These are phyloP conservation scores for Paraphysoderma sedebokerense DNA, from an alignment of 371 early-diverging fungal genomes.

Conservation along the genomic window DNA sequence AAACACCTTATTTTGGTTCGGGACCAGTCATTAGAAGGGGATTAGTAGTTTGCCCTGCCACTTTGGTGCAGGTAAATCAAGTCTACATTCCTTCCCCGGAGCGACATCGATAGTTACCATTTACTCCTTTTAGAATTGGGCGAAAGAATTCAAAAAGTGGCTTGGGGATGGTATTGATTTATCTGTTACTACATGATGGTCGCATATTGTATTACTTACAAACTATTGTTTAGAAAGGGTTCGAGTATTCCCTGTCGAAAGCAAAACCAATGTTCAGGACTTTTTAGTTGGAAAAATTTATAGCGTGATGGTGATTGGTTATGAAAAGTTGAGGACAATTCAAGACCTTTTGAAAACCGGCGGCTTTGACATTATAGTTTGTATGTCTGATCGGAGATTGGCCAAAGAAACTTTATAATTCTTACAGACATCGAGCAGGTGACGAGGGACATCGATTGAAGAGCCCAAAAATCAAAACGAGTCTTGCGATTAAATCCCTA, in stretches of 20 bases:
- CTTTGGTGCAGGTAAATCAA: slow-evolving; percentile 20
- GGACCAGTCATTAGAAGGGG: slow-evolving; percentile 17
- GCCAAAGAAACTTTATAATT: too few relatives aligned
- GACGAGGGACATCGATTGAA: slow-evolving; percentile 47
- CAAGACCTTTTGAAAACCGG: slow-evolving; percentile 13
- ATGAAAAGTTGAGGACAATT: slow-evolving; percentile 21
- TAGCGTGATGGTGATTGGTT: slow-evolving; percentile 32
- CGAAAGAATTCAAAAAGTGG: slow-evolving; percentile 45
- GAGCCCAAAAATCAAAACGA: slow-evolving; percentile 30
- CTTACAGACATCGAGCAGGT: too few relatives aligned
- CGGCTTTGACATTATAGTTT: slow-evolving; percentile 24
- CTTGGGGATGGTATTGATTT: slow-evolving; percentile 27
- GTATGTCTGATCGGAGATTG: slow-evolving; percentile 3
- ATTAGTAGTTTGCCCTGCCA: slow-evolving; percentile 42
- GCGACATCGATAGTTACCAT: neutral
- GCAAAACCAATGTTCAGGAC: slow-evolving; percentile 20
- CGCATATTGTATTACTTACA: neutral
- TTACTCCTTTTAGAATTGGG: slow-evolving; percentile 24
- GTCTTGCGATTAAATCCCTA: slow-evolving; percentile 18
- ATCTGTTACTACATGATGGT: slow-evolving; percentile 6
- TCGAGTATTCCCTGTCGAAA: slow-evolving; percentile 22
- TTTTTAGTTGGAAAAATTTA: slow-evolving; percentile 28
- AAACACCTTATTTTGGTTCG: slow-evolving; percentile 17
- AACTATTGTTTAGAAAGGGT: slow-evolving; percentile 2
- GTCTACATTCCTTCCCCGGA: neutral